Evolutionary conservation across 495 filamentous ascomycete genomes (phyloP).

Genomic region (Xylaria castorea): DNA sequence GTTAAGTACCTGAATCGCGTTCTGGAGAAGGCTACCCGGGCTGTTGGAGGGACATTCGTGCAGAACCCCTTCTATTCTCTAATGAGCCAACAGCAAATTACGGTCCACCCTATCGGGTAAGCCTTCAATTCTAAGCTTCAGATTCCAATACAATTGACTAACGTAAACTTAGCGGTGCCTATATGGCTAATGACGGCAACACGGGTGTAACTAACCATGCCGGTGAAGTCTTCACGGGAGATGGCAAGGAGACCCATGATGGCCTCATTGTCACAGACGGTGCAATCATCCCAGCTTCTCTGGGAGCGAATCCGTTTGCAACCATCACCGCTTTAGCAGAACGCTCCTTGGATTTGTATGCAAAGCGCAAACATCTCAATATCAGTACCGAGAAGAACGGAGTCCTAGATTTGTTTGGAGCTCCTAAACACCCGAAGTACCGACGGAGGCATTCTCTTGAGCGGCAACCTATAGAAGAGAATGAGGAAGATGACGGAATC

Average conservation of each 20-base stretch:
- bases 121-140: slow-evolving; percentile 17
- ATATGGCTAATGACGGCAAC: slow-evolving; percentile 65
- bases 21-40: slow-evolving; percentile 58
- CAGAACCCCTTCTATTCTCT: slow-evolving; percentile 63
- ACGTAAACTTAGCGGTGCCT: slow-evolving; percentile 55
- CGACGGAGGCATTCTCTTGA: slow-evolving; percentile 21
- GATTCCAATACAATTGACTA: not conserved
- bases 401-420: slow-evolving; percentile 53
- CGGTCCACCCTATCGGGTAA: slow-evolving; percentile 72
- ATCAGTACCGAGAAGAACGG: slow-evolving; percentile 62
- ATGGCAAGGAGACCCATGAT: slow-evolving; percentile 55
- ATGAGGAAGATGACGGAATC: slow-evolving; percentile 40
- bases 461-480: slow-evolving; percentile 32
- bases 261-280: slow-evolving; percentile 70
- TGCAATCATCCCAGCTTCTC: slow-evolving; percentile 67
- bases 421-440: slow-evolving; percentile 42
- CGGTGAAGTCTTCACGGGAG: slow-evolving; percentile 65
- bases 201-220: slow-evolving; percentile 69
- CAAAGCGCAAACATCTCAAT: slow-evolving; percentile 45
- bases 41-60: slow-evolving; percentile 64
- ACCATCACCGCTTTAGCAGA: slow-evolving; percentile 74
- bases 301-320: slow-evolving; percentile 73
- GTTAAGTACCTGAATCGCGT: slow-evolving; percentile 60
- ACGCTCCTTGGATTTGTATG: slow-evolving; percentile 61
- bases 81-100: slow-evolving; percentile 63